Base-by-base conservation (phyloP, 495 filamentous ascomycete genomes). In the Poronia punctata region DNA sequence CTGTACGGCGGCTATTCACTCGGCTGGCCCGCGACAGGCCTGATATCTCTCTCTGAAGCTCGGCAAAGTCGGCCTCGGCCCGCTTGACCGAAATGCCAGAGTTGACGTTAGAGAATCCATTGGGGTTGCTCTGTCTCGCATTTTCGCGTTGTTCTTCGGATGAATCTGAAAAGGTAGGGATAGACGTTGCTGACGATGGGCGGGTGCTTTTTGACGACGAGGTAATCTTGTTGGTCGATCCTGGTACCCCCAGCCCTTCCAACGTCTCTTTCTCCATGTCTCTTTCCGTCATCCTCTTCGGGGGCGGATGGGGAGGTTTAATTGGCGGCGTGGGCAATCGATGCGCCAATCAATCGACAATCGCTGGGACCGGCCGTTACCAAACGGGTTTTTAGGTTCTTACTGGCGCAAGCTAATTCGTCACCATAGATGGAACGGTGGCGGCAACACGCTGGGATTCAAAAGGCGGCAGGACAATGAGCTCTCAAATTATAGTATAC, bases 21-120 rank as follows among this genome's bases (percentile, higher is more conserved):
- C 59, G 80, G 37, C 70, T 72, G 1, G 68, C 66, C 22, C 70
- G 74, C 9, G 82, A 87, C 22, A 84, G 61, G 9, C 66, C 74
- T 11, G 80, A 81, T 18, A 94, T 67, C 62, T 90, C 79, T 30
- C 76, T 71, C 51, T 76, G 84, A 14, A 93, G 68, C 45, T 87
- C 72, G 6, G 75, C 77, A 47, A 93, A 94, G 28, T 92, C 82
- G 23, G 78, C 74, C 56, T 88, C 80, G 8, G 87, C 87, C 23
- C 71, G 75, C 37, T 74, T 66, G 38, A 94, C 77, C 49, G 89
- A 78, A 26, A 87, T 74, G 29, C 76, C 82, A 9, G 48, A 48
- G 34, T 61, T 47, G 18, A 62, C 54, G 22, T 53, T 52, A 7
- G 68, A 65, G 29, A 72, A 56, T 17, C 74, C 78, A 56, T 76